Evolutionary conservation across 2,329 filamentous ascomycete species (phyloP), one percentile per base, ranked within the genome.

Genomic region (Scedosporium dehoogii): DNA sequence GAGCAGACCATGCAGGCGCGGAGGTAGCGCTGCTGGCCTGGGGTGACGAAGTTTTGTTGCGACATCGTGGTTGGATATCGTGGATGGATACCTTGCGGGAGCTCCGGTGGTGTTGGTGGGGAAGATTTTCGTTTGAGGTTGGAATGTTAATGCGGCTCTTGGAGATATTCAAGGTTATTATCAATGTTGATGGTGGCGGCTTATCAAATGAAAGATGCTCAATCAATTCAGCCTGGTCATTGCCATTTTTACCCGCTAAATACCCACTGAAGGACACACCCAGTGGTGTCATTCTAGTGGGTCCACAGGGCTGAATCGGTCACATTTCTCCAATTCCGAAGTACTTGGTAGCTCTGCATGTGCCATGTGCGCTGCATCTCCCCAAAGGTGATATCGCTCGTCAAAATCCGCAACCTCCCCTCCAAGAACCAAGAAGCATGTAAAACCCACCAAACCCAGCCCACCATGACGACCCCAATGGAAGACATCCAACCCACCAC

Each of bases 1-100:
- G 91, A 93, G 85, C 94, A 99, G 69, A 97, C 91, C 92, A 99
- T 97, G 81, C 94, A 99, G 71, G 94, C 94, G 76, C 94, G 92
- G 68, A 96, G 84, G 73, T 90, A 87, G 76, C 92, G 90, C 78
- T 89, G 86, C 76, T 94, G 90, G 73, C 81, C 82, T 6, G 89
- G 83, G 16, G 89, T 78, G 65, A 92, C 87, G 74, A 85, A 92
- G 74, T 86, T 88, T 63, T 79, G 73, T 16, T 69, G 63, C 12
- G 76, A 75, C 78, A 80, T 80, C 33, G 7, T 58, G 60, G 25
- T 6, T 29, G 18, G 51, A 2, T 56, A 23, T 23, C 12, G 18
- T 56, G 14, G 51, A 16, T 6, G 6, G 51, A 14, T 55, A 14
- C 7, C 25, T 57, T 25, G 55, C 12, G n/a, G 23, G 21, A 33